phyloP scores from a whole-genome alignment of 1,284 basidiomycete species.

The Pyrrhoderma noxium region DNA sequence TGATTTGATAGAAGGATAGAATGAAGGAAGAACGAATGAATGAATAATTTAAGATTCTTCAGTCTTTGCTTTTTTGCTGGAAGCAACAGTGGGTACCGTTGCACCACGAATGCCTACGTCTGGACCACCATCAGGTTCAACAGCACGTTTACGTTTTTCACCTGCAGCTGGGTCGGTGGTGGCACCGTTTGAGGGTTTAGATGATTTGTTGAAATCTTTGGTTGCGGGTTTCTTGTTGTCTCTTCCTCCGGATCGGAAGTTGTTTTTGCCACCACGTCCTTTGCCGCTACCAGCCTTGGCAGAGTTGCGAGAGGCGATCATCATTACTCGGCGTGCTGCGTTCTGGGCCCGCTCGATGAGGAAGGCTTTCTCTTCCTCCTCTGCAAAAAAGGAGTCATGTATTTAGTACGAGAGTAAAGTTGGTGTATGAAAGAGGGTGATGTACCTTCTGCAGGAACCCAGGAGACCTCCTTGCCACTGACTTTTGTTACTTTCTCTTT shows the following conservation, averaged over 20 bases:
- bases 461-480: constrained; percentile 52
- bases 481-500: constrained; percentile 56
- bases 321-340: constrained; percentile 44
- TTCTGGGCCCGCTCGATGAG: constrained; percentile 64
- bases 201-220: constrained; percentile 7
- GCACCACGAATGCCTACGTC: constrained; percentile 55
- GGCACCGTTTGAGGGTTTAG: neutral
- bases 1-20: no score
- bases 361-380: constrained; percentile 59
- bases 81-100: constrained; percentile 48
- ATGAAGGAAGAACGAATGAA: no score
- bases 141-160: constrained; percentile 65
- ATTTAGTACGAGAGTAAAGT: neutral
- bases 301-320: constrained; percentile 28
- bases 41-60: constrained; percentile 27
- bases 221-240: constrained; percentile 25
- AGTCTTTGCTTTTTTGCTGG: constrained; percentile 54
- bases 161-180: constrained; percentile 36
- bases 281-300: constrained; percentile 40
- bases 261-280: constrained; percentile 30
- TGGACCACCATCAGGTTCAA: constrained; percentile 69
- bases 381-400: constrained; percentile 26
- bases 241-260: constrained; percentile 30
- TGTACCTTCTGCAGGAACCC: constrained; percentile 59
- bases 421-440: no score